Evolutionary conservation across 441 rosid species (phyloP), one percentile per base, ranked within the genome.

Genomic region (Pelargonium australe): DNA sequence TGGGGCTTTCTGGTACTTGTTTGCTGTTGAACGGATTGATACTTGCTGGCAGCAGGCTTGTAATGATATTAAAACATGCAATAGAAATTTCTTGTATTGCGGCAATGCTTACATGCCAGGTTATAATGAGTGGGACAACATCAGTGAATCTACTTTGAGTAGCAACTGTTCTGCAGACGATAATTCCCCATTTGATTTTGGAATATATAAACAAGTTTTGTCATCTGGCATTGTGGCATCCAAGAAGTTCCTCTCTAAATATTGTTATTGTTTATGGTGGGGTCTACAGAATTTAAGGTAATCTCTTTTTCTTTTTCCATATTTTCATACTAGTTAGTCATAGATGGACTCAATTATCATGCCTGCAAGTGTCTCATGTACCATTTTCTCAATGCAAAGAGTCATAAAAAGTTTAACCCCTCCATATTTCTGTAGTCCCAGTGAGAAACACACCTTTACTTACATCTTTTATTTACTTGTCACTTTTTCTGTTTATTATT

Each of bases 211-310:
- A 20, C 76, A 81, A 10, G 97, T 94, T 23, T 69, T 95, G 69
- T 78, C 95, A 44, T 90, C 97, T 61, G 87, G 81, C n/a, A 77
- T 92, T 74, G 90, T 86, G 69, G 83, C 96, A 44, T 85, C 91
- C 31, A 77, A 73, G 78, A 85, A 85, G 37, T 95, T 95, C 75
- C 55, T 92, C 44, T 60, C 97, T 0, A 95, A 95, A 64, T 95
- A 84, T 73, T 89, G 88, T 78, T 95, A 84, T 70, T 95, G 95
- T 76, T 80, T 95, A 69, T 95, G 99, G 99, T 95, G 98, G 99
- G 99, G 99, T 13, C 90, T 95, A 62, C 97, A 92, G 82, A 95
- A 95, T 80, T 84, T 95, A 72, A 95, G 99, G 99, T 95, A 76
- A 70, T 41, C 62, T 12, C 20, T 68, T 69, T 31, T 70, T 55